Evolutionary conservation across 2,329 filamentous ascomycete species (phyloP), one percentile per base, ranked within the genome.

Genomic region (Balansia obtecta): DNA sequence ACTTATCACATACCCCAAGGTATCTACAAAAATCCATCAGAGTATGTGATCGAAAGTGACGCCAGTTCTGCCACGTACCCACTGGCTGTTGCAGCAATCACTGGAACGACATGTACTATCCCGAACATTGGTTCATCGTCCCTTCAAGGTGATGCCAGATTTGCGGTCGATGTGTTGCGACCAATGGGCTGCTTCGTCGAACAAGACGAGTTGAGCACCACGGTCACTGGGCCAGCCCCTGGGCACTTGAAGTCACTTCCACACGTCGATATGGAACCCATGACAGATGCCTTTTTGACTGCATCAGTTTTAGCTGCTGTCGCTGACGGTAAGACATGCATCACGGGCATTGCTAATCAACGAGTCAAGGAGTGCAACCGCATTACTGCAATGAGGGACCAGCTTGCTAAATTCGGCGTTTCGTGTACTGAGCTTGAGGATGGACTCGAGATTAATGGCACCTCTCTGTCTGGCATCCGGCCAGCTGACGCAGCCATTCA

Each of bases 301-400:
- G 93, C 93, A 16, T 94, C 89, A 1, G 89, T 95, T 4, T 76
- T 98, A 45, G 93, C 89, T 27, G 93, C 93, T 37, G 88, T 95
- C 42, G 89, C 91, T 10, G 81, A 78, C 13, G 88, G 87, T 2
- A 82, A 82, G 47, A 98, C 93, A 0, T 81, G 80, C 50, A 97
- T 98, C 57, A 85, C 83, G 15, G 93, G 93, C 46, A 98, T 98
- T 58, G 93, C 93, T 32, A 98, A 98, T 62, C 93, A 98, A 66
- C 82, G 93, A 58, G 91, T 97, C 52, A 98, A 98, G 66, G 93
- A 98, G 64, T 98, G 93, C 71, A 95, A 98, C 65, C 85, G 93
- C 37, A 98, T 98, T 57, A 77, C 82, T 55, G 93, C 93, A 32
- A 98, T 98, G 93, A 86, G 88, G 62, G 86, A 90, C 53, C 86